A percentile compares a stretch with the other conserved stretches of the same genome.
phyloP scores from a whole-genome alignment of 2,329 filamentous ascomycete genomes.

The Diaporthe caulivora region DNA sequence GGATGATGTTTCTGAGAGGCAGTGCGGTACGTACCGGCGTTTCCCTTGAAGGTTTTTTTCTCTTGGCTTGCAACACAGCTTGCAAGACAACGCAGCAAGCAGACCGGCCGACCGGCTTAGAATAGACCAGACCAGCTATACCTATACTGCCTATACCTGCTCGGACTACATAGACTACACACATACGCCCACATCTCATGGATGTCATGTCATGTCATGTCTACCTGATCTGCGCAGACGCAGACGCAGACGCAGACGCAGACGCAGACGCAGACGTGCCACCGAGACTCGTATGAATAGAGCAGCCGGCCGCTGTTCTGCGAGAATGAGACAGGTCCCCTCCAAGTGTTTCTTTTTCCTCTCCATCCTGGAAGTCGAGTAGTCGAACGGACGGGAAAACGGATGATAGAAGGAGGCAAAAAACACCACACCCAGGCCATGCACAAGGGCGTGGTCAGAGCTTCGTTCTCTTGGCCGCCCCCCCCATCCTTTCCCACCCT shows the following conservation, averaged over 20 bases:
- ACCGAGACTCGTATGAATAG: constrained; percentile 26
- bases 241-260: too few species aligned
- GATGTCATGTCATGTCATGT: constrained; percentile 21
- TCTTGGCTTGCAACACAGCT: neutral
- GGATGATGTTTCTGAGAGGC: constrained; percentile 23
- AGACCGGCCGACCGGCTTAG: neutral
- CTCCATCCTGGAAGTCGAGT: neutral
- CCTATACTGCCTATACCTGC: constrained; percentile 3
- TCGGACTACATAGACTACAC: neutral
- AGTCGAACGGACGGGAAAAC: constrained; percentile 14
- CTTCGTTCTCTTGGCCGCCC: constrained; percentile 23
- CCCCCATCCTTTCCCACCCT: neutral
- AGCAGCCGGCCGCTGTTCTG: constrained; percentile 24
- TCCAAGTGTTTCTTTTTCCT: constrained; percentile 27
- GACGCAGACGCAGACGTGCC: neutral
- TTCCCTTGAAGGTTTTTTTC: neutral
- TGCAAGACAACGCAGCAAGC: neutral
- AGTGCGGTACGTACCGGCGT: constrained; percentile 20
- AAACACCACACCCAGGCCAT: constrained; percentile 6
- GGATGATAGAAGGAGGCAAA: constrained; percentile 6
- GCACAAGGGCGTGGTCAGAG: constrained; percentile 26
- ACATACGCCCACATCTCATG: constrained; percentile 1
- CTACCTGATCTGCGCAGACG: constrained; percentile 23
- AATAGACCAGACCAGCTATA: neutral
- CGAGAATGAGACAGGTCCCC: constrained; percentile 16